Base-by-base conservation (phyloP, 768 basidiomycete species). In the Mycena sanguinolenta region DNA sequence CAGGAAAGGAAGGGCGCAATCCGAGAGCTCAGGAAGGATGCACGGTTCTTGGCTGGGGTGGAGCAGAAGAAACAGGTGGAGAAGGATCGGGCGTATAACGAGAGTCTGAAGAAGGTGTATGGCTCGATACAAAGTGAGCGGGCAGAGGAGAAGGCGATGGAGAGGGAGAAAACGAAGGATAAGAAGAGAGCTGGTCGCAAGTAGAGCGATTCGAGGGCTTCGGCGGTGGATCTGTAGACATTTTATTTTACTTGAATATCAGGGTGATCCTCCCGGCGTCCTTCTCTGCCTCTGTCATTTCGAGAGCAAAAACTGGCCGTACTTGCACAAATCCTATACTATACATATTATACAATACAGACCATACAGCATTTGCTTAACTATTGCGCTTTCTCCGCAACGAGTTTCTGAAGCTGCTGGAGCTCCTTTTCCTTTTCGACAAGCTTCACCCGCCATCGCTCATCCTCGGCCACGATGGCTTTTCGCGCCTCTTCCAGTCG, bases 1-100 rank as follows among this genome's bases (percentile, higher is more conserved):
- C 92, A 99, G 82, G 98, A 99, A 85, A 85, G 89, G 77, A 99
- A 98, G 85, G 97, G 98, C 52, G 98, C 98, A 6, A 96, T 99
- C 71, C 86, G 97, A 54, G 98, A 99, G 78, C 85, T 99, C 62
- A 90, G 98, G 70, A 98, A 98, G 85, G 98, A 99, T 78, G 92
- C 95, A 71, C 87, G 89, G 73, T 99, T 98, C 89, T 84, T 99
- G 81, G 95, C 97, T 13, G 86, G 85, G 32, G 96, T 97, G 77
- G 91, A 95, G 75, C 91, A 95, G 77, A 89, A 91, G 82, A 90
- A 92, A 77, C 93, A 95, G 82, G 82, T 85, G 79, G 93, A 93
- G 84, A 97, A 95, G 86, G 97, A 98, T 76, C 84, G 76, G 71
- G 82, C 81, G 32, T 98, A 99, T 81, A 90, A 89, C 75, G 88